Base-by-base conservation (phyloP, 805 yeast genomes). In the Ogataea trehaloabstinens region DNA sequence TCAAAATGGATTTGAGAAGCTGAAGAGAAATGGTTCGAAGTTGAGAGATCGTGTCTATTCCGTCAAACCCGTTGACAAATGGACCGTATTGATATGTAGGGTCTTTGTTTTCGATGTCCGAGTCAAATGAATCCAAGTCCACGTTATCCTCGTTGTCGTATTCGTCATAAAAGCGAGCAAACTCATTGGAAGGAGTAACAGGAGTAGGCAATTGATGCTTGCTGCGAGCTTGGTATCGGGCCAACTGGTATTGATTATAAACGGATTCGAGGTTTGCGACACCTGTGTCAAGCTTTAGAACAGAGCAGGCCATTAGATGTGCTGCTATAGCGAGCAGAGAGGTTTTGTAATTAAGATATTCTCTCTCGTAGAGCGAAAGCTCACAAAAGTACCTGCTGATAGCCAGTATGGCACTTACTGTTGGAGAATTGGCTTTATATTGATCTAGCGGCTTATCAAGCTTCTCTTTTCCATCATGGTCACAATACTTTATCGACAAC, bases 301-400 rank as follows among this genome's bases (percentile, higher is more conserved):
- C 73, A 13, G 78, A 66, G 45, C 79, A 74, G 10, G 82, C 76
- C 42, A 77, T 56, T 38, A 74, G 56, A 48, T 73, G 74, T n/a
- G 79, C 76, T 2, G 80, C 59, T 10, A 68, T 57, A n/a, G 76
- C 70, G 12, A 76, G 61, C 34, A 70, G 46, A 3, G 77, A 70
- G 4, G 76, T 50, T 17, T 73, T 68, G 42, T 63, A 64, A 10
- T 63, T 55, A 31, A 77, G 51, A 47, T 70, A 77, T 29, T 52
- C 60, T 47, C 71, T 66, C 33, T 75, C 73, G 51, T 74, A 77
- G 13, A 77, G 53, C 1, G 80, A 66, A 31, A 75, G 57, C 56
- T 77, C 82, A 49, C 80, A 74, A 25, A 77, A 61, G 44, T 74
- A 77, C 38, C 82, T 64, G 19, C 71, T 68, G 25, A 76, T 71